Conservation (phyloP, 106 monocot genomes). For the Dendrobium catenatum region DNA sequence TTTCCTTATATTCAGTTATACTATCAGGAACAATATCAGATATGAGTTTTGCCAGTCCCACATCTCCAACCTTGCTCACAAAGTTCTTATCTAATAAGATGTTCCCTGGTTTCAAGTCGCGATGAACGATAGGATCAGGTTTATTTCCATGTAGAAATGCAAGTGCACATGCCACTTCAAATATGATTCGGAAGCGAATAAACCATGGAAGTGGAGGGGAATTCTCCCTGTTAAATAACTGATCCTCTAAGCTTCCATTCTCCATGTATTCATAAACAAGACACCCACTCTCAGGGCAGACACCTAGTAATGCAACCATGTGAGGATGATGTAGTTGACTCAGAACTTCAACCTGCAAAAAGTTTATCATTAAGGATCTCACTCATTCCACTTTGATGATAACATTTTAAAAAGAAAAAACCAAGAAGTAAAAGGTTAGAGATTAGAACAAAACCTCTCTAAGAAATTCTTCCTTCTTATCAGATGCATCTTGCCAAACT, state of each 20-base stretch:
- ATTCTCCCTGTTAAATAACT: slow-evolving; percentile 34
- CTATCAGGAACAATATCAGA: slow-evolving; percentile 64
- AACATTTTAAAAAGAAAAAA: background rate
- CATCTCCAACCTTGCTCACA: slow-evolving; percentile 81
- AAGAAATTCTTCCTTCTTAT: slow-evolving; percentile 69
- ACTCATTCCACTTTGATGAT: no score
- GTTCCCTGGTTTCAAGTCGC: slow-evolving; percentile 87
- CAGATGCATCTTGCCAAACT: slow-evolving; percentile 40
- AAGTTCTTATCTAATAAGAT: slow-evolving; percentile 68
- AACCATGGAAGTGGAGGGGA: slow-evolving; percentile 53
- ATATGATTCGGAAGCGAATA: slow-evolving; percentile 55
- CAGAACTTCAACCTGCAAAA: slow-evolving; percentile 71
- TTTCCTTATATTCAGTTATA: slow-evolving; percentile 82
- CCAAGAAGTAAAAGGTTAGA: background rate
- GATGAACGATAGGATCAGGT: slow-evolving; percentile 85
- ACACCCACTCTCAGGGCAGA: slow-evolving; percentile 61
- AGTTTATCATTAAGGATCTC: background rate
- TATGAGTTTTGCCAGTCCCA: slow-evolving; percentile 70
- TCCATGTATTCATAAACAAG: slow-evolving; percentile 92
- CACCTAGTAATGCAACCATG: slow-evolving; percentile 71
- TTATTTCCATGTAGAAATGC: slow-evolving; percentile 69
- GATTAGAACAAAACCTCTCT: slow-evolving; percentile 51
- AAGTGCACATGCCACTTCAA: slow-evolving; percentile 75
- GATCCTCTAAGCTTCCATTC: slow-evolving; percentile 80
- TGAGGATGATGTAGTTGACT: slow-evolving; percentile 76